Conservation (phyloP, 345 rosid species). For the Conringia planisiliqua region DNA sequence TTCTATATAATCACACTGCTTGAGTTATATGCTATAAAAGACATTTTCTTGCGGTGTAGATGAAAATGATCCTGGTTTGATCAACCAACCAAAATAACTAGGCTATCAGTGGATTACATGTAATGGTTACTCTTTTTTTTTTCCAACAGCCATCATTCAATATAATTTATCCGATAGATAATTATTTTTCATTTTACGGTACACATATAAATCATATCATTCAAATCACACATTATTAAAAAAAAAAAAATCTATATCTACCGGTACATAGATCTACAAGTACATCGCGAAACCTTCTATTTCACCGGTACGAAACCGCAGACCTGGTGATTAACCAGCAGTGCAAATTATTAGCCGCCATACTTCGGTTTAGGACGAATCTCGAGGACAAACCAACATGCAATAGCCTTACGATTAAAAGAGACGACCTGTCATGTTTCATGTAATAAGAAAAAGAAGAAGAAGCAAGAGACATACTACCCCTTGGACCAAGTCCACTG, state of each 20-base stretch:
- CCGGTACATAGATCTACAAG: slow-evolving; percentile 14
- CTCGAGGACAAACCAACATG: slow-evolving; percentile 7
- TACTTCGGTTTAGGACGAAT: slow-evolving; percentile 10
- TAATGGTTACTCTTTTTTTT: background rate
- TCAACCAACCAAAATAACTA: background rate
- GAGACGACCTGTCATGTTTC: slow-evolving; percentile 14
- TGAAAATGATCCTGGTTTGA: background rate
- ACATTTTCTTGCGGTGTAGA: background rate
- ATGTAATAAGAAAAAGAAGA: background rate
- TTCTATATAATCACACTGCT: background rate
- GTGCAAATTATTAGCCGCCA: slow-evolving; percentile 20
- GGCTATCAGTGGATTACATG: background rate
- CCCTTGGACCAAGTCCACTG: slow-evolving; percentile 29
- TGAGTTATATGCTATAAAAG: background rate
- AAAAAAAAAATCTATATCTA: background rate
- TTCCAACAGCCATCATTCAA: background rate
- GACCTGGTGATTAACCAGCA: slow-evolving; percentile 26
- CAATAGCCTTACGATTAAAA: slow-evolving; percentile 17
- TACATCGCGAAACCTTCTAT: slow-evolving; percentile 3
- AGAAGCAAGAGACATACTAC: slow-evolving; percentile 10
- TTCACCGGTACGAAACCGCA: slow-evolving; percentile 14
- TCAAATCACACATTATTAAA: background rate
- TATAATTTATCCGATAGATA: background rate
- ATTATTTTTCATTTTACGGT: background rate
- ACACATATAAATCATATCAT: slow-evolving; percentile 25